Percentiles rank a stretch among this genome's conserved stretches.
These are phyloP conservation scores for Aureobasidium melanogenum DNA, from an alignment of 2,329 filamentous ascomycete species.

Conservation along the genomic window DNA sequence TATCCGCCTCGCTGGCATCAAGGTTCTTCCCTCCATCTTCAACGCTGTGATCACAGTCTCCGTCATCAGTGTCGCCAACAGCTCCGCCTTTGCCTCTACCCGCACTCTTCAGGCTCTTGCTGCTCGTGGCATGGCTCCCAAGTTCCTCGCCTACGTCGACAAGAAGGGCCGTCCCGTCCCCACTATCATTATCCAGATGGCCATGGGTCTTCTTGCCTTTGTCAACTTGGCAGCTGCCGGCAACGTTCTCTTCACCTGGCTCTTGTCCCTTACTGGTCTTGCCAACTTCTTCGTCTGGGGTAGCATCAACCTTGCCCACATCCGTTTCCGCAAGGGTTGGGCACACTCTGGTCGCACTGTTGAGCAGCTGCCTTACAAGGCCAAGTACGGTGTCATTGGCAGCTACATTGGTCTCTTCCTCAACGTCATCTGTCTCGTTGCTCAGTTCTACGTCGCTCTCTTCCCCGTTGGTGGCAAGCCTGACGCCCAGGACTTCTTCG, in stretches of 20 bases:
- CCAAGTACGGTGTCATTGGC: constrained; percentile 50
- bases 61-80: constrained; percentile 49
- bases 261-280: constrained; percentile 61
- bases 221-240: constrained; percentile 54
- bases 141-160: constrained; percentile 70
- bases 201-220: constrained; percentile 64
- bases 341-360: constrained; percentile 51
- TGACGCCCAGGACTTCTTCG: constrained; percentile 16
- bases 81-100: constrained; percentile 47
- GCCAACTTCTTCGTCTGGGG: constrained; percentile 69
- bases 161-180: constrained; percentile 69
- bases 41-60: constrained; percentile 55
- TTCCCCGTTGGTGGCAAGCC: constrained; percentile 13
- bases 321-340: constrained; percentile 77
- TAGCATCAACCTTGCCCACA: constrained; percentile 76
- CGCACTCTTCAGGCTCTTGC: constrained; percentile 44
- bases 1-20: constrained; percentile 49
- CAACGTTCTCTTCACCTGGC: constrained; percentile 61
- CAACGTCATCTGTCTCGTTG: constrained; percentile 44
- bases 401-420: constrained; percentile 51
- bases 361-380: constrained; percentile 53
- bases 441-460: constrained; percentile 27
- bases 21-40: constrained; percentile 52
- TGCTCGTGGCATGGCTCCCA: constrained; percentile 58
- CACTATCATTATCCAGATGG: constrained; percentile 57